These are phyloP conservation scores for Septoria linicola DNA, from an alignment of 2,329 filamentous ascomycete genomes.

Conservation along the genomic window DNA sequence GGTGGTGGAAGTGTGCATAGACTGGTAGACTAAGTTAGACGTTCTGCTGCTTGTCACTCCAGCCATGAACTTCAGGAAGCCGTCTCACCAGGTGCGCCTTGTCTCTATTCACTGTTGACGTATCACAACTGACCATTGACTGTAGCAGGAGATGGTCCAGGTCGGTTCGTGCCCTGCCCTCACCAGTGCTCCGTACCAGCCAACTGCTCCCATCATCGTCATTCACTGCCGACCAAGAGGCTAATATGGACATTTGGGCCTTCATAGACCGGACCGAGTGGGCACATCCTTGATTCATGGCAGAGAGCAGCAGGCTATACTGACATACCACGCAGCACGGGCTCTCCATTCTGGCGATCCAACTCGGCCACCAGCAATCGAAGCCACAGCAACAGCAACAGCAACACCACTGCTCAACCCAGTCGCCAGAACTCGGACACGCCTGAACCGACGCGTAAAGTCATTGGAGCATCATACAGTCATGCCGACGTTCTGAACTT, in stretches of 20 bases:
- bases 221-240: too few relatives aligned
- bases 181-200: constrained; percentile 2
- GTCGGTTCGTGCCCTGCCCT: constrained; percentile 71
- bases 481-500: constrained; percentile 93
- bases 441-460: constrained; percentile 59
- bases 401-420: constrained; percentile 42
- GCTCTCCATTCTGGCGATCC: constrained; percentile 83
- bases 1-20: too few relatives aligned
- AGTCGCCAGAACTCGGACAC: constrained; percentile 47
- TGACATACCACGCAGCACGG: constrained; percentile 56
- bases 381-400: constrained; percentile 38
- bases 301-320: not conserved
- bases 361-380: constrained; percentile 49
- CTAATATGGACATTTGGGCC: constrained; percentile 42
- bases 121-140: not conserved
- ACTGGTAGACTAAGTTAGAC: too few relatives aligned
- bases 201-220: constrained; percentile 5
- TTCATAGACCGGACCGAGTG: constrained; percentile 41
- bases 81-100: constrained; percentile 43
- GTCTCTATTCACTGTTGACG: not conserved
- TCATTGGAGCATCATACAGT: constrained; percentile 93
- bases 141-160: constrained; percentile 97
- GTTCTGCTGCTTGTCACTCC: too few relatives aligned
- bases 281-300: too few relatives aligned
- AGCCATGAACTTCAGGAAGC: constrained; percentile 50